Conservation (phyloP, 768 basidiomycete genomes). For the Hysterangium stoloniferum region DNA sequence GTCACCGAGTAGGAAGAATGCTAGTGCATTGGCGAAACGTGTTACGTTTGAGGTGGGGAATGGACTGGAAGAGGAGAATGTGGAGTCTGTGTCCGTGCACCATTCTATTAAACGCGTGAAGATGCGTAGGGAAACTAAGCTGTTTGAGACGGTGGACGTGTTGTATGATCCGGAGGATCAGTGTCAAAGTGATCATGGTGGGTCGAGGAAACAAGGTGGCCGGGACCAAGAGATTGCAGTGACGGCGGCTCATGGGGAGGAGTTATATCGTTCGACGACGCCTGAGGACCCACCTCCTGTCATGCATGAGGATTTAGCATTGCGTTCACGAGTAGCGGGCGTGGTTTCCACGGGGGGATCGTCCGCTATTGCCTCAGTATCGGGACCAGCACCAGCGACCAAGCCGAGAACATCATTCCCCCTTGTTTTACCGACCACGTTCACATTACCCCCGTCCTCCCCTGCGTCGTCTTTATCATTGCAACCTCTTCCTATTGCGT, state of each 20-base stretch:
- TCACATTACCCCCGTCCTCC: constrained; percentile 73
- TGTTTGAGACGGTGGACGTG: neutral
- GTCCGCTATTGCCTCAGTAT: no score
- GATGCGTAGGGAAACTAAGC: neutral
- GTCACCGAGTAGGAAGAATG: neutral
- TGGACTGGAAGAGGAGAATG: neutral
- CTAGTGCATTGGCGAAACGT: no score
- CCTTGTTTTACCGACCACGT: constrained; percentile 53
- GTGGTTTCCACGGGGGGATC: constrained; percentile 32
- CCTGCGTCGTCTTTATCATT: constrained; percentile 59
- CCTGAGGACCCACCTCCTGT: constrained; percentile 41
- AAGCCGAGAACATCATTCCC: constrained; percentile 33
- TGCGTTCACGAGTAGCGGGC: constrained; percentile 36
- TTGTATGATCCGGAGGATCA: neutral
- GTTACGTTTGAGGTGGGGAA: neutral
- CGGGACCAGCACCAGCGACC: constrained; percentile 22
- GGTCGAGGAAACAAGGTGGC: neutral
- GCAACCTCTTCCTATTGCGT: constrained; percentile 32
- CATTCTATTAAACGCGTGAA: no score
- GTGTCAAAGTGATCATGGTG: no score
- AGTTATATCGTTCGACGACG: constrained; percentile 26
- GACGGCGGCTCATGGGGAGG: no score
- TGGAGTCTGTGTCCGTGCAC: no score
- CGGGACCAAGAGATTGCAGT: neutral
- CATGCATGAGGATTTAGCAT: constrained; percentile 27